A percentile compares a stretch with the other conserved stretches of the same genome.
phyloP scores from a whole-genome alignment of 352 stramenopile genomes.

The Globisporangium megalacanthum region DNA sequence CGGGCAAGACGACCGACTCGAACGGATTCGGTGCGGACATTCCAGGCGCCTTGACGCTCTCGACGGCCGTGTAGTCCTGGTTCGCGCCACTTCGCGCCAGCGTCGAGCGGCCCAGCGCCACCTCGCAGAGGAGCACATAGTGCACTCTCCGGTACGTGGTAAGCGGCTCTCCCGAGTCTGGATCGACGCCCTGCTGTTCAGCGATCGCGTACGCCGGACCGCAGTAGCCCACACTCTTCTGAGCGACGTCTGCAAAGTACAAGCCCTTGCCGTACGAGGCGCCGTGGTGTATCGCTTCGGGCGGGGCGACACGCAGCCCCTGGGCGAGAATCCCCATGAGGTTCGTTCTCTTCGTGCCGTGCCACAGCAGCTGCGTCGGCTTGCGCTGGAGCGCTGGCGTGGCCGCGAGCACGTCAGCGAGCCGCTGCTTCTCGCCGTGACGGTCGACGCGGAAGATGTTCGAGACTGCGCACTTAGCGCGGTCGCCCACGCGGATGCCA shows the following conservation, averaged over 20 bases:
- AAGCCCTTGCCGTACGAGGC: constrained; percentile 88
- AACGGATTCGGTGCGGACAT: not conserved
- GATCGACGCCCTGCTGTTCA: not conserved
- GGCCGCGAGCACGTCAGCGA: constrained; percentile 29
- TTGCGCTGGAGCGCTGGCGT: constrained; percentile 28
- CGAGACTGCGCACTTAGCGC: constrained; percentile 37
- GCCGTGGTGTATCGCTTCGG: constrained; percentile 70
- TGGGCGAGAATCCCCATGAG: constrained; percentile 76
- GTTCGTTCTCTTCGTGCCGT: constrained; percentile 76
- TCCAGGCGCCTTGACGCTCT: constrained; percentile 4
- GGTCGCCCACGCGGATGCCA: constrained; percentile 25
- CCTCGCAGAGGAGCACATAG: constrained; percentile 51
- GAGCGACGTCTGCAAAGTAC: constrained; percentile 82
- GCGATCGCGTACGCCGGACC: constrained; percentile 10
- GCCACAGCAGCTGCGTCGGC: constrained; percentile 75
- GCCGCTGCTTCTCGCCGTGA: constrained; percentile 45
- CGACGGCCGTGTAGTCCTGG: not conserved
- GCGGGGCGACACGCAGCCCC: constrained; percentile 72
- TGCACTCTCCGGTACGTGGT: constrained; percentile 4
- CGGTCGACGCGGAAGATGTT: constrained; percentile 67
- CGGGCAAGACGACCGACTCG: constrained; percentile 2
- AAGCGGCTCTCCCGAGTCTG: not conserved
- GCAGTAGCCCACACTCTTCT: constrained; percentile 84
- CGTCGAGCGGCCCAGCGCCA: constrained; percentile 38
- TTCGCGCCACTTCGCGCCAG: not conserved